These are phyloP conservation scores for Stentor roeselii DNA, from an alignment of 73 alveolate species.

Conservation along the genomic window DNA sequence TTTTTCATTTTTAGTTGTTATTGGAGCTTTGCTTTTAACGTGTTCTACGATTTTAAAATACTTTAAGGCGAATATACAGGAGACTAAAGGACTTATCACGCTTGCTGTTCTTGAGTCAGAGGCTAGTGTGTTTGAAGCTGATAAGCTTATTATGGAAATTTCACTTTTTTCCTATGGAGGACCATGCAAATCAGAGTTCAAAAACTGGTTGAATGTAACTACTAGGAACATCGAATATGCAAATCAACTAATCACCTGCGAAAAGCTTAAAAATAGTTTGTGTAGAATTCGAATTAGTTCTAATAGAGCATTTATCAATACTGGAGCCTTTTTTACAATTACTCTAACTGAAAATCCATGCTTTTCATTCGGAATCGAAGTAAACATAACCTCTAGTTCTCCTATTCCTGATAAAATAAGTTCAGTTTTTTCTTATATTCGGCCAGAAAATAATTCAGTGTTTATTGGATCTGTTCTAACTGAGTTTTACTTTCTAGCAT, in stretches of 20 bases:
- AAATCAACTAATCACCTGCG: not conserved
- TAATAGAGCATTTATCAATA: not conserved
- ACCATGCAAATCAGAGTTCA: not conserved
- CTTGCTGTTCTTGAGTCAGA: not conserved
- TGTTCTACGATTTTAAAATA: not conserved
- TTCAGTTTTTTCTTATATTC: not conserved
- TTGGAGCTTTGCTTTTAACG: not conserved
- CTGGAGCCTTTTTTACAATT: not conserved
- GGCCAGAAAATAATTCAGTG: not conserved
- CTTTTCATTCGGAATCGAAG: not conserved
- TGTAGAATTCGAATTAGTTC: not conserved
- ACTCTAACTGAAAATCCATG: not conserved
- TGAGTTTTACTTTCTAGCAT: not conserved
- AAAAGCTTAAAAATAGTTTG: not conserved
- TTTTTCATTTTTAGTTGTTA: not conserved
- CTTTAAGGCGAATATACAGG: conserved; percentile 4
- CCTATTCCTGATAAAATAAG: conserved; percentile 29
- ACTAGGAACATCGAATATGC: not conserved
- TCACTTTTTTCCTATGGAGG: conserved; percentile 11
- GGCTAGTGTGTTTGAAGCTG: not conserved
- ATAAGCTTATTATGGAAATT: not conserved
- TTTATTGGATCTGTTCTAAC: conserved; percentile 10
- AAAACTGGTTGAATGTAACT: not conserved
- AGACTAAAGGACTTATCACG: conserved; percentile 22
- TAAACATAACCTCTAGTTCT: conserved; percentile 10